phyloP scores from a whole-genome alignment of 2,329 filamentous ascomycete genomes.

The Elsinoe ampelina region DNA sequence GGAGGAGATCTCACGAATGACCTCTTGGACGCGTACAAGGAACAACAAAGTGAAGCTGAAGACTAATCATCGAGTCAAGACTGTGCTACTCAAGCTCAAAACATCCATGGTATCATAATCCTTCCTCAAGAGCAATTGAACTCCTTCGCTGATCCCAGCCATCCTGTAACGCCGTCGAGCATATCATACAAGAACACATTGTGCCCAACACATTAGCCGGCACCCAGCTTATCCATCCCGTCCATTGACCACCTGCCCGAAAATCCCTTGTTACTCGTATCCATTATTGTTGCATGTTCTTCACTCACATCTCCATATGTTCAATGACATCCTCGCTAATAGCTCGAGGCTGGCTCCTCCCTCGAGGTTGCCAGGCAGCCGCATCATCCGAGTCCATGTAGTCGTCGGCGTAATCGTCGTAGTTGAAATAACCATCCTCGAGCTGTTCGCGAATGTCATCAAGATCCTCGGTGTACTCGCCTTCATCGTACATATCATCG shows the following conservation, averaged over 20 bases:
- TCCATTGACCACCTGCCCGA: constrained; percentile 1
- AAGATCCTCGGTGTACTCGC: constrained; percentile 25
- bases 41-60: background rate
- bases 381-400: constrained; percentile 21
- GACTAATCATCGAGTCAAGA: constrained; percentile 3
- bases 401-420: constrained; percentile 17
- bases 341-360: constrained; percentile 14
- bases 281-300: background rate
- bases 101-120: constrained; percentile 1
- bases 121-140: background rate
- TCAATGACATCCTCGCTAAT: constrained; percentile 17
- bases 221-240: background rate
- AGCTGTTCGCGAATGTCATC: constrained; percentile 28
- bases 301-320: constrained; percentile 17
- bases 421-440: constrained; percentile 24
- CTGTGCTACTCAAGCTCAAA: constrained; percentile 7
- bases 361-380: constrained; percentile 14
- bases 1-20: background rate
- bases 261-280: background rate
- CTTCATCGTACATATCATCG: constrained; percentile 28
- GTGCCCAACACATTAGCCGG: constrained; percentile 9
- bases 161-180: background rate
- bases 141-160: background rate
- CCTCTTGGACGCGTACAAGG: background rate
- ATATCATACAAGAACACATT: constrained; percentile 10